These are phyloP conservation scores for Apocynum venetum DNA, from an alignment of 257 asterid genomes.

Conservation along the genomic window DNA sequence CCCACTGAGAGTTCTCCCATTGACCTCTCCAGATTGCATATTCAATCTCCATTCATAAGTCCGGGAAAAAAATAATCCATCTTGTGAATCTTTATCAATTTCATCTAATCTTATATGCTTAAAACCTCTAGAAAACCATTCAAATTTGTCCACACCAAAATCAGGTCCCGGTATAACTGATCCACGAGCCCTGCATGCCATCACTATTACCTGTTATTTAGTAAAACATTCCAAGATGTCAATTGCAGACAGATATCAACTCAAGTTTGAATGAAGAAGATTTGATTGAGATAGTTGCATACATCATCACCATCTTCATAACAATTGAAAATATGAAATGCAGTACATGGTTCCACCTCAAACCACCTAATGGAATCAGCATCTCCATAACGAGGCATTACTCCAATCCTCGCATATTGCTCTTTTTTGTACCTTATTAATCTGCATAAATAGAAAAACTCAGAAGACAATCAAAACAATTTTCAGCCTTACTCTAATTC, in stretches of 20 bases:
- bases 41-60: slow-evolving; percentile 68
- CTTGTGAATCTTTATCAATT: slow-evolving; percentile 17
- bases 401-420: slow-evolving; percentile 60
- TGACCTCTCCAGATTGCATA: slow-evolving; percentile 41
- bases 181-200: slow-evolving; percentile 47
- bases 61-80: slow-evolving; percentile 28
- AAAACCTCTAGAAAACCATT: slow-evolving; percentile 54
- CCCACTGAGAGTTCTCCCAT: slow-evolving; percentile 48
- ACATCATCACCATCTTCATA: slow-evolving; percentile 64
- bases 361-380: slow-evolving; percentile 63
- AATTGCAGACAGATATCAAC: neutral
- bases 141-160: slow-evolving; percentile 43
- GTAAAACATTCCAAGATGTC: neutral
- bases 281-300: neutral
- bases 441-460: slow-evolving; percentile 22
- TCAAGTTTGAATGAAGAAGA: neutral
- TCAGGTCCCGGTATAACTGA: slow-evolving; percentile 69
- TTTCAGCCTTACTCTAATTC: neutral
- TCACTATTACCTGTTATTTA: slow-evolving; percentile 40
- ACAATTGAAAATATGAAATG: slow-evolving; percentile 65
- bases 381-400: slow-evolving; percentile 82
- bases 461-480: neutral
- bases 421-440: slow-evolving; percentile 43
- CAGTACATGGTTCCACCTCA: slow-evolving; percentile 50
- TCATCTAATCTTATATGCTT: slow-evolving; percentile 18